A percentile compares a stretch with the other conserved stretches of the same genome.
Conservation (phyloP, 2,329 filamentous ascomycete species). For the Westerdykella sp. region DNA sequence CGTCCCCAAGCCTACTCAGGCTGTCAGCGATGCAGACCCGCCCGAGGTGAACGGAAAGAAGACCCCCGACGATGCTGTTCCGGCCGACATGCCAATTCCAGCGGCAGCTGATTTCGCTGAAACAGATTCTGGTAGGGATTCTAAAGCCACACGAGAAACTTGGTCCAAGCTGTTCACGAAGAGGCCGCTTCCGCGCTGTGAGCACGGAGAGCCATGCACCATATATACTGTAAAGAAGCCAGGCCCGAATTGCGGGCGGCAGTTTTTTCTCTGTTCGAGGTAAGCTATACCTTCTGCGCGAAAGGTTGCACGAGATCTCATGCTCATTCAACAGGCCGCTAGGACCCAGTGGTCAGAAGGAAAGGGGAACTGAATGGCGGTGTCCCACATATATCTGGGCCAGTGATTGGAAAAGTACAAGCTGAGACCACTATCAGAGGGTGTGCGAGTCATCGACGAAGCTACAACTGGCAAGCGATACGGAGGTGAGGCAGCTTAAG, state of each 20-base stretch:
- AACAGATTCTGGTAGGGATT: constrained; percentile 15
- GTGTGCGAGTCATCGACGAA: too few relatives aligned
- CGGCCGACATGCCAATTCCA: background rate
- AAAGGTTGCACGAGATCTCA: too few relatives aligned
- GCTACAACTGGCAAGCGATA: too few relatives aligned
- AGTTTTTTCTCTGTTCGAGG: constrained; percentile 64
- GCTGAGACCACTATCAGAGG: too few relatives aligned
- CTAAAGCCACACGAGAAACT: constrained; percentile 57
- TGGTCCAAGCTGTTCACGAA: constrained; percentile 82
- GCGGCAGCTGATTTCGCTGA: too few relatives aligned
- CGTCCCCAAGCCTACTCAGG: constrained; percentile 48
- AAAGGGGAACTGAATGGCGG: constrained; percentile 77
- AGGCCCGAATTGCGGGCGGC: constrained; percentile 68
- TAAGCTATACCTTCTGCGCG: constrained; percentile 30
- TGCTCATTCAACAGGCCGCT: constrained; percentile 52
- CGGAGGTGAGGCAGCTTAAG: too few relatives aligned
- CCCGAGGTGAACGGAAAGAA: background rate
- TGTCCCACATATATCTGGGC: constrained; percentile 77
- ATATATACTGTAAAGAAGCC: constrained; percentile 80
- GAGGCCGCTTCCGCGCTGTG: constrained; percentile 68
- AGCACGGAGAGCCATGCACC: constrained; percentile 84
- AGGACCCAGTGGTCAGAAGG: constrained; percentile 78
- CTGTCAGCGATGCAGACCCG: background rate
- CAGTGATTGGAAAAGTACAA: constrained; percentile 51
- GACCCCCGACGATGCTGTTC: background rate